Evolutionary conservation across 768 basidiomycete genomes (phyloP).

Genomic region (Mycena belliarum): DNA sequence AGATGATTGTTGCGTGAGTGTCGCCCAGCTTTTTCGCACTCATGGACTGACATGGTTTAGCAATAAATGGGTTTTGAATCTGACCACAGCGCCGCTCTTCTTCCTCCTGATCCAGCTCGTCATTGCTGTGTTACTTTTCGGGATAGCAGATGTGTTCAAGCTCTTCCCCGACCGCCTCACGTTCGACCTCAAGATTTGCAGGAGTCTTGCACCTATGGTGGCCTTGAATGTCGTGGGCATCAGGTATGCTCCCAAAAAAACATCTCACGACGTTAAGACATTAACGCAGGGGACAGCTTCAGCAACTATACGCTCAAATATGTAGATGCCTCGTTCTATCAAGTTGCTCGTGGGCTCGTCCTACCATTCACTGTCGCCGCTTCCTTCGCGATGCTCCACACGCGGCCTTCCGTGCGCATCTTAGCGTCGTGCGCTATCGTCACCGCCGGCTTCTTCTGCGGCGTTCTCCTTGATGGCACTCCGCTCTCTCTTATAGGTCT

Average conservation of each 20-base stretch:
- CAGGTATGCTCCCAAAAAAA: background rate
- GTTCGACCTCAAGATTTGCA: constrained; percentile 48
- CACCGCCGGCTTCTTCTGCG: constrained; percentile 75
- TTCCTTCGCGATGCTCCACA: constrained; percentile 59
- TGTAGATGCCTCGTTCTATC: constrained; percentile 79
- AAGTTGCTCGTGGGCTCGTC: constrained; percentile 78
- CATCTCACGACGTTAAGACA: background rate
- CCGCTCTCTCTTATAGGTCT: constrained; percentile 58
- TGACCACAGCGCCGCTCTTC: constrained; percentile 60
- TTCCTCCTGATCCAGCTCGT: constrained; percentile 64
- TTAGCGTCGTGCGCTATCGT: constrained; percentile 68
- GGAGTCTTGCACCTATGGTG: constrained; percentile 56
- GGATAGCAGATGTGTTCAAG: constrained; percentile 35
- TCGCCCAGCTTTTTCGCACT: background rate
- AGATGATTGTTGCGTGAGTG: constrained; percentile 18
- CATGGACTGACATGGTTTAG: constrained; percentile 31
- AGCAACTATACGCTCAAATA: constrained; percentile 68
- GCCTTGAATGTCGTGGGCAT: constrained; percentile 64
- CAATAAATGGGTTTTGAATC: constrained; percentile 70
- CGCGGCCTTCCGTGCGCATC: constrained; percentile 62
- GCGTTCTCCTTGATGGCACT: constrained; percentile 54
- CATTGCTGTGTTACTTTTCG: constrained; percentile 65
- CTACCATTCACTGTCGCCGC: constrained; percentile 77
- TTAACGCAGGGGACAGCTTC: constrained; percentile 37
- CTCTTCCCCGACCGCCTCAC: constrained; percentile 49